phyloP scores from a whole-genome alignment of 305 asterid species.

The Solanum chacoense region DNA sequence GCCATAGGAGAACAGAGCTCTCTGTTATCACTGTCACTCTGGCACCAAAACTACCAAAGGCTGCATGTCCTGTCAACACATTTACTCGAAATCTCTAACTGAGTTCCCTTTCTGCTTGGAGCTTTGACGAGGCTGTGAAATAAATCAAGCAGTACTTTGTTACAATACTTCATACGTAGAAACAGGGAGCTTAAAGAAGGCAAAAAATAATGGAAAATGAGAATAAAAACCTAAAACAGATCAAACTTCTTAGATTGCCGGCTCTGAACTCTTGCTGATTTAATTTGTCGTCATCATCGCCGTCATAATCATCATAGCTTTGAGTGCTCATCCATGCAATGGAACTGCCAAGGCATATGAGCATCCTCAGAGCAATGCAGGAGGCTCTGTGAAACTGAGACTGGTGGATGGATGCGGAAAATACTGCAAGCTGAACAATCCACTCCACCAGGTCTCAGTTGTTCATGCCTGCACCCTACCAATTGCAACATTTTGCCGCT shows the following conservation, averaged over 20 bases:
- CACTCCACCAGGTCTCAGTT: constrained; percentile 49
- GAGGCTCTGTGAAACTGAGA: constrained; percentile 44
- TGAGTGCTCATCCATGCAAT: constrained; percentile 27
- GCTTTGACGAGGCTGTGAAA: background rate
- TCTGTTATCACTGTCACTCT: background rate
- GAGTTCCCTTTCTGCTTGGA: background rate
- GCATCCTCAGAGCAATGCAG: constrained; percentile 26
- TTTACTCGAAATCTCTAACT: background rate
- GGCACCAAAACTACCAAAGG: background rate
- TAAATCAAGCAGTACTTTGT: background rate
- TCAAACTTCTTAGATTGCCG: constrained; percentile 8
- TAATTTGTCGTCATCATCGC: constrained; percentile 28
- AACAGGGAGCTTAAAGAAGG: background rate
- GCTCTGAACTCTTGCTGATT: constrained; percentile 30
- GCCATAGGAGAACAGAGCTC: constrained; percentile 1
- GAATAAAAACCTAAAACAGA: constrained; percentile 12
- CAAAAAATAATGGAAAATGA: background rate
- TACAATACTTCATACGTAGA: background rate
- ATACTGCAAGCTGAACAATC: constrained; percentile 7
- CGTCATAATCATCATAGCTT: constrained; percentile 9
- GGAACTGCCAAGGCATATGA: constrained; percentile 29
- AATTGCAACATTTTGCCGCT: constrained; percentile 34
- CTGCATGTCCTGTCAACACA: background rate
- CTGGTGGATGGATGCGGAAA: constrained; percentile 18
- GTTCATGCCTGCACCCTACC: constrained; percentile 91